These are phyloP conservation scores for Xylariaceae sp. DNA, from an alignment of 2,329 filamentous ascomycete species.

Conservation along the genomic window DNA sequence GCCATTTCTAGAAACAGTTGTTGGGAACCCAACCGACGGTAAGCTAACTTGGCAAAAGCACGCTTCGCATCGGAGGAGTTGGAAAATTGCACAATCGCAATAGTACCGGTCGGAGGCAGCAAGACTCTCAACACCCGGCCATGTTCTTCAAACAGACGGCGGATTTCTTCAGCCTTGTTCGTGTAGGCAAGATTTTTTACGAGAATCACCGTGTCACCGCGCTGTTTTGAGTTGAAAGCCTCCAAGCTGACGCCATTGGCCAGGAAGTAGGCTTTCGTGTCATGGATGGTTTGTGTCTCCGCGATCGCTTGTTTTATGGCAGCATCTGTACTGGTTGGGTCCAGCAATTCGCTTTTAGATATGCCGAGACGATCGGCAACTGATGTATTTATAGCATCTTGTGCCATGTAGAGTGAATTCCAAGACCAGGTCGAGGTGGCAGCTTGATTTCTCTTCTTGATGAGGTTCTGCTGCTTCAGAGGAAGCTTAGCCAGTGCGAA, in stretches of 20 bases:
- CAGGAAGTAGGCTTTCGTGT: constrained; percentile 88
- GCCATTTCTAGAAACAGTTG: constrained; percentile 86
- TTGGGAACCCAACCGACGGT: constrained; percentile 85
- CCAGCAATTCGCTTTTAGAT: constrained; percentile 85
- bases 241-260: constrained; percentile 88
- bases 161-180: constrained; percentile 74
- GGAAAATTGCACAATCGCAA: constrained; percentile 87
- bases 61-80: constrained; percentile 75
- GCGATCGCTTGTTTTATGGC: constrained; percentile 96
- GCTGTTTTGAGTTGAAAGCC: constrained; percentile 79
- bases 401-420: constrained; percentile 99
- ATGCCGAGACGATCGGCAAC: constrained; percentile 84
- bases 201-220: constrained; percentile 82
- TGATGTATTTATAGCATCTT: constrained; percentile 90
- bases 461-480: constrained; percentile 88
- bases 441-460: constrained; percentile 80
- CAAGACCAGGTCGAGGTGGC: constrained; percentile 83
- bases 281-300: constrained; percentile 93
- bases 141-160: constrained; percentile 79
- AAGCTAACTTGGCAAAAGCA: constrained; percentile 82
- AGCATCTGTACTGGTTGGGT: constrained; percentile 93
- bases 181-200: constrained; percentile 94
- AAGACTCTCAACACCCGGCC: constrained; percentile 78
- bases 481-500: constrained; percentile 87
- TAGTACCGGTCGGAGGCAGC: constrained; percentile 90